phyloP scores from a whole-genome alignment of 768 basidiomycete species.

The Mycena leptocephala region DNA sequence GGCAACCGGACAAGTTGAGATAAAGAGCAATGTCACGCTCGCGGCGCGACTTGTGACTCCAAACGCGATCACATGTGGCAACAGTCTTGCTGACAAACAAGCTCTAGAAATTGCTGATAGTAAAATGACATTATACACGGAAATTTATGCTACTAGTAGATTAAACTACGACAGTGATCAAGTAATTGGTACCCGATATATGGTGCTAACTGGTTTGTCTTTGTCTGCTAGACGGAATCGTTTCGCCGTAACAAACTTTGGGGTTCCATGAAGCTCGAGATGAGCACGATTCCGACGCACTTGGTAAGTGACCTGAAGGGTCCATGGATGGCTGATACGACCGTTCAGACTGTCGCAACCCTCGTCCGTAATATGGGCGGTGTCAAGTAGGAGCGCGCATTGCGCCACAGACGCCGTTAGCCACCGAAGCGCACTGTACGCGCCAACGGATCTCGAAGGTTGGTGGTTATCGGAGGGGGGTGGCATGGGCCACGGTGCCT shows the following conservation, averaged over 20 bases:
- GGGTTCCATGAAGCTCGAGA: background rate
- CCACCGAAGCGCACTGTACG: background rate
- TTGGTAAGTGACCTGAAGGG: background rate
- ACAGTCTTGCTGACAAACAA: too few relatives aligned
- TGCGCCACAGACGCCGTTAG: background rate
- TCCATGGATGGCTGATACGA: background rate
- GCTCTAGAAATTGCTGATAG: too few relatives aligned
- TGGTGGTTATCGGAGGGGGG: background rate
- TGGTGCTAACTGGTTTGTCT: too few relatives aligned
- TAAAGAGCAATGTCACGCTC: too few relatives aligned
- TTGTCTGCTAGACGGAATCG: background rate
- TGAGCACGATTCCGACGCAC: background rate
- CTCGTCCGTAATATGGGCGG: constrained; percentile 1
- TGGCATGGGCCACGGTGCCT: background rate
- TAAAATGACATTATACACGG: too few relatives aligned
- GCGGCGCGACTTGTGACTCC: too few relatives aligned
- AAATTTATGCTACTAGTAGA: too few relatives aligned
- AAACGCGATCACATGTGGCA: too few relatives aligned
- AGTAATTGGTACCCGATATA: too few relatives aligned
- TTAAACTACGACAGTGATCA: too few relatives aligned
- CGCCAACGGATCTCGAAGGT: background rate
- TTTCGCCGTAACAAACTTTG: background rate
- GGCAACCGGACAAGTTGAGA: too few relatives aligned
- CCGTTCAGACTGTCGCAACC: background rate
- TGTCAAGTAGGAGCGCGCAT: background rate